Conservation (phyloP, 768 basidiomycete genomes). For the Leccinum pellstonianum region DNA sequence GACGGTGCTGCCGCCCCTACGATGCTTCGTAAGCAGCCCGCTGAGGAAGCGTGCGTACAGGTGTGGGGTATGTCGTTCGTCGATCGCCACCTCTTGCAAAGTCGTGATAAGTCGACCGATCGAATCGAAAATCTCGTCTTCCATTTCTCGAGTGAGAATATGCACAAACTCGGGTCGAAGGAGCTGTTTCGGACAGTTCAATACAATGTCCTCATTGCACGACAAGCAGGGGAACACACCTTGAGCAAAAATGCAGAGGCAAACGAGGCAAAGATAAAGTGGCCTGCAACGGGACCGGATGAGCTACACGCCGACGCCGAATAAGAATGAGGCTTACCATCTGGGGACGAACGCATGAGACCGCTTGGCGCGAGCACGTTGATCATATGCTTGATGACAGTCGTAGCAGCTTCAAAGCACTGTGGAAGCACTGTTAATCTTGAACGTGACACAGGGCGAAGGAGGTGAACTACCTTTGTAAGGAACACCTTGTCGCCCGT, state of each 20-base stretch:
- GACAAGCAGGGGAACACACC: constrained; percentile 36
- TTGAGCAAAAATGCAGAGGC: constrained; percentile 83
- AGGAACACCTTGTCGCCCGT: constrained; percentile 64
- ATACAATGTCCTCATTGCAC: neutral
- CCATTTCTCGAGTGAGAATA: constrained; percentile 55
- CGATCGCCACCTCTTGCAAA: constrained; percentile 72
- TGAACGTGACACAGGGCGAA: neutral
- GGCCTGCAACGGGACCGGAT: constrained; percentile 40
- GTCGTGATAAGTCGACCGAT: constrained; percentile 73
- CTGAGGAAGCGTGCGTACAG: constrained; percentile 80
- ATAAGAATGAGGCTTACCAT: constrained; percentile 46
- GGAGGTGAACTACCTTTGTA: constrained; percentile 46
- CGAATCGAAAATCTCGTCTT: constrained; percentile 67
- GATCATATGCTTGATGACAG: constrained; percentile 63
- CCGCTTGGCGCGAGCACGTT: constrained; percentile 66
- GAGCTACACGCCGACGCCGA: neutral
- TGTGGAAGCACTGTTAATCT: neutral
- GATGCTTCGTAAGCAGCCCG: constrained; percentile 64
- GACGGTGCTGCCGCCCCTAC: constrained; percentile 59
- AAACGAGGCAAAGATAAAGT: constrained; percentile 78
- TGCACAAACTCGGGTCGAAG: constrained; percentile 72
- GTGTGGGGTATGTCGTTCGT: constrained; percentile 78
- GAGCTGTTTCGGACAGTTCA: constrained; percentile 40
- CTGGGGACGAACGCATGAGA: constrained; percentile 76
- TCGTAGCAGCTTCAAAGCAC: constrained; percentile 72